Evolutionary conservation across 169 alveolate species (phyloP).

Genomic region (Plasmodium adleri): DNA sequence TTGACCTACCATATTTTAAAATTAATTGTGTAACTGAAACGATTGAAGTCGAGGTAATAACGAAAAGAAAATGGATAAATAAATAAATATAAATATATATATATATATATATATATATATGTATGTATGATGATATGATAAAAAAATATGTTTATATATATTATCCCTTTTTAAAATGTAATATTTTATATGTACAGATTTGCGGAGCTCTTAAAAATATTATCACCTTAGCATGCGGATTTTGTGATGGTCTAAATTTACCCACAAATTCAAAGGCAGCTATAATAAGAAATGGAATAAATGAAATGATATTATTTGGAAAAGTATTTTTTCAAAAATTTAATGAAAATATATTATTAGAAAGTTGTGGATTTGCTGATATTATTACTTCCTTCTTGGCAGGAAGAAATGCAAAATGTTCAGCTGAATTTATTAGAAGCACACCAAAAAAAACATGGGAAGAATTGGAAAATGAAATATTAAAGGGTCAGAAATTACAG

Average conservation of each 20-base stretch:
- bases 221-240: constrained; percentile 94
- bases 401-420: constrained; percentile 94
- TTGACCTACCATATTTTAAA: constrained; percentile 92
- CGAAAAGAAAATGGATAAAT: neutral
- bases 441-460: constrained; percentile 90
- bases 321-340: constrained; percentile 83
- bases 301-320: constrained; percentile 87
- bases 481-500: constrained; percentile 94
- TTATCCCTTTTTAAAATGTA: neutral
- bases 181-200: constrained; percentile 67
- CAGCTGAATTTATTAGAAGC: constrained; percentile 91
- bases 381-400: constrained; percentile 93
- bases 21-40: constrained; percentile 91
- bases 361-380: constrained; percentile 94
- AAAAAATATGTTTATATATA: neutral
- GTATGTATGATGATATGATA: neutral
- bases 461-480: constrained; percentile 90
- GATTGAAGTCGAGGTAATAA: constrained; percentile 89
- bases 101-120: neutral
- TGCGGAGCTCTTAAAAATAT: constrained; percentile 96
- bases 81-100: neutral
- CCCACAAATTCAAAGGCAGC: constrained; percentile 96
- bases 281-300: constrained; percentile 93
- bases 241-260: constrained; percentile 94
- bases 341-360: constrained; percentile 87